Evolutionary conservation across 768 basidiomycete genomes (phyloP).

Genomic region (Lanmaoa rubissima): DNA sequence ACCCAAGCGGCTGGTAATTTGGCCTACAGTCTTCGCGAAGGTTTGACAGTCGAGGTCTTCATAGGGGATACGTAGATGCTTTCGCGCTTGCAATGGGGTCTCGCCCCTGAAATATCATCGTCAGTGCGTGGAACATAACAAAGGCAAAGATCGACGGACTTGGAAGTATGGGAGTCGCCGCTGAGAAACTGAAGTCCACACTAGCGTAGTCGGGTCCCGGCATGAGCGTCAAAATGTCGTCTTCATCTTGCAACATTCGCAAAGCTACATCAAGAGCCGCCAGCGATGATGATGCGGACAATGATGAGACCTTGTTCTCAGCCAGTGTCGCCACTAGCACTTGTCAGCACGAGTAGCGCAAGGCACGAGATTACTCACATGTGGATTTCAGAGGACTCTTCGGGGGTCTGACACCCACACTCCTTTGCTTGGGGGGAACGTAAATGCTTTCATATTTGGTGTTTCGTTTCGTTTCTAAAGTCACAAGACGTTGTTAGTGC

Average conservation of each 20-base stretch:
- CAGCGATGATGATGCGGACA: conserved; percentile 4
- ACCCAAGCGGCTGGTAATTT: neutral
- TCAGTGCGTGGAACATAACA: neutral
- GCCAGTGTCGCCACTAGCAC: neutral
- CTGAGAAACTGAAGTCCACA: conserved; percentile 2
- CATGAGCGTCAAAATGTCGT: neutral
- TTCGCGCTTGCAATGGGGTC: neutral
- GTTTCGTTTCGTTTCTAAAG: neutral
- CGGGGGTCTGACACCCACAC: neutral
- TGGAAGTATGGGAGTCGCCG: neutral
- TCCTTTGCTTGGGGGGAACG: neutral
- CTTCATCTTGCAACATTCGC: neutral
- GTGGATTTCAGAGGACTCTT: neutral
- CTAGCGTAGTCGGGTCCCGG: neutral
- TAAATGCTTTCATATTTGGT: neutral
- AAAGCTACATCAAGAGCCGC: conserved; percentile 1
- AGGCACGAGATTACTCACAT: conserved; percentile 8
- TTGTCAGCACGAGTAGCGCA: neutral
- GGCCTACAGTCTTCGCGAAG: conserved; percentile 21
- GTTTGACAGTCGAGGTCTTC: conserved; percentile 4
- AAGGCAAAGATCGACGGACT: conserved; percentile 3
- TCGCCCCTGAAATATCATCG: conserved; percentile 1
- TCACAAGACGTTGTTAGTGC: neutral
- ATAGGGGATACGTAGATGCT: conserved; percentile 8
- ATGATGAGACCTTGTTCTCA: neutral